Percentiles rank a stretch among this genome's conserved stretches.
These are phyloP conservation scores for Metarhizium humberi DNA, from an alignment of 2,329 filamentous ascomycete species.

Conservation along the genomic window DNA sequence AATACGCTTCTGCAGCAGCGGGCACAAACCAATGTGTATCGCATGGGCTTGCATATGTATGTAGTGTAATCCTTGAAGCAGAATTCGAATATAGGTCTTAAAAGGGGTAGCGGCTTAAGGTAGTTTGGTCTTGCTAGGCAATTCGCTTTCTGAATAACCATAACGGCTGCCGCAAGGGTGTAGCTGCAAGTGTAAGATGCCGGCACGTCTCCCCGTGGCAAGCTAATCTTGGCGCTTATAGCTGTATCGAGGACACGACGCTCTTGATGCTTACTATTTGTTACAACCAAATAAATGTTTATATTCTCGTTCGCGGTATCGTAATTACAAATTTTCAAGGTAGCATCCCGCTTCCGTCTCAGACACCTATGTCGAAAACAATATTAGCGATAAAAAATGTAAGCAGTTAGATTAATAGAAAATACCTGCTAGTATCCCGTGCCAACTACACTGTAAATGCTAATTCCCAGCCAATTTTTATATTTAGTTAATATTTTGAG, in stretches of 20 bases:
- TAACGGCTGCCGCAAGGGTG: conserved; percentile 27
- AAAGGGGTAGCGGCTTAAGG: conserved; percentile 13
- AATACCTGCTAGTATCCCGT: neutral
- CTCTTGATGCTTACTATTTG: neutral
- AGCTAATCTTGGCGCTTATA: conserved; percentile 19
- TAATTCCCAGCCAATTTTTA: too few species aligned
- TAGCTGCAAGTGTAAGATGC: conserved; percentile 28
- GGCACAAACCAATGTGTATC: conserved; percentile 30
- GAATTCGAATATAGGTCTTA: conserved; percentile 24
- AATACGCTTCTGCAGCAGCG: neutral
- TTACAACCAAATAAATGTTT: too few species aligned
- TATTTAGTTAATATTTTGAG: too few species aligned
- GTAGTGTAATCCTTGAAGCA: conserved; percentile 30
- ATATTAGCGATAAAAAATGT: neutral
- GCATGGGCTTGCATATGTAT: conserved; percentile 32
- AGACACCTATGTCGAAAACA: neutral
- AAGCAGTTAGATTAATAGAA: neutral
- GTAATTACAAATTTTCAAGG: too few species aligned
- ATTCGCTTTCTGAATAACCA: conserved; percentile 27
- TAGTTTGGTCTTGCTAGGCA: conserved; percentile 16
- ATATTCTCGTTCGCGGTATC: too few species aligned
- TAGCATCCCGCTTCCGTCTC: too few species aligned
- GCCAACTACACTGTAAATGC: too few species aligned
- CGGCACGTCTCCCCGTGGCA: conserved; percentile 13
- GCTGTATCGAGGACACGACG: conserved; percentile 9